phyloP scores from a whole-genome alignment of 768 basidiomycete species.

The Tremella yokohamensis region DNA sequence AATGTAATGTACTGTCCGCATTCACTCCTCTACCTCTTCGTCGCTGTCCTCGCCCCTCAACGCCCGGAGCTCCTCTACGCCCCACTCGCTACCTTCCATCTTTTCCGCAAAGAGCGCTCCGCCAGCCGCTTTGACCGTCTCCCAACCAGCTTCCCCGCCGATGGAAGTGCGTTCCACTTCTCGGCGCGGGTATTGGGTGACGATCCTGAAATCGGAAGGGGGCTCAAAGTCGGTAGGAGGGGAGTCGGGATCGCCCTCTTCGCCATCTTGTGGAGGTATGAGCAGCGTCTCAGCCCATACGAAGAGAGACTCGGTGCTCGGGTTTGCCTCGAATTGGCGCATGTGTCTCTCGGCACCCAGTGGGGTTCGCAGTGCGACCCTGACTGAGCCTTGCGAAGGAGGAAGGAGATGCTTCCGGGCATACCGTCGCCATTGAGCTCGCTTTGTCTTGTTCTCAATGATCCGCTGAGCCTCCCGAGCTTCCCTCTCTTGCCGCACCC shows the following conservation, averaged over 20 bases:
- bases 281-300: constrained; percentile 48
- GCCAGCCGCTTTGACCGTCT: constrained; percentile 34
- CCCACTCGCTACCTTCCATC: constrained; percentile 26
- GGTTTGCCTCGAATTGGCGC: constrained; percentile 24
- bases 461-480: constrained; percentile 23
- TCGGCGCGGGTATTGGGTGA: constrained; percentile 44
- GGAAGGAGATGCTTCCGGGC: constrained; percentile 57
- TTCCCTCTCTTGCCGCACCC: constrained; percentile 12
- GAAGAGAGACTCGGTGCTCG: constrained; percentile 32
- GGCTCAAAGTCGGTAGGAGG: constrained; percentile 30
- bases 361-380: constrained; percentile 49
- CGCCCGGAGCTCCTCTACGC: constrained; percentile 19
- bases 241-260: constrained; percentile 23
- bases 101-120: constrained; percentile 44
- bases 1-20: too few species aligned
- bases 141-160: constrained; percentile 35
- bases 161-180: constrained; percentile 21
- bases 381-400: constrained; percentile 17
- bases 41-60: constrained; percentile 26
- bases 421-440: constrained; percentile 61
- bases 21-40: constrained; percentile 24
- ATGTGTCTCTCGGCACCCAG: constrained; percentile 33
- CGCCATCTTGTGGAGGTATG: constrained; percentile 17
- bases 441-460: constrained; percentile 40
- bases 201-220: constrained; percentile 30